Conservation (phyloP, 768 basidiomycete genomes). For the Tylopilus rubrobrunneus region DNA sequence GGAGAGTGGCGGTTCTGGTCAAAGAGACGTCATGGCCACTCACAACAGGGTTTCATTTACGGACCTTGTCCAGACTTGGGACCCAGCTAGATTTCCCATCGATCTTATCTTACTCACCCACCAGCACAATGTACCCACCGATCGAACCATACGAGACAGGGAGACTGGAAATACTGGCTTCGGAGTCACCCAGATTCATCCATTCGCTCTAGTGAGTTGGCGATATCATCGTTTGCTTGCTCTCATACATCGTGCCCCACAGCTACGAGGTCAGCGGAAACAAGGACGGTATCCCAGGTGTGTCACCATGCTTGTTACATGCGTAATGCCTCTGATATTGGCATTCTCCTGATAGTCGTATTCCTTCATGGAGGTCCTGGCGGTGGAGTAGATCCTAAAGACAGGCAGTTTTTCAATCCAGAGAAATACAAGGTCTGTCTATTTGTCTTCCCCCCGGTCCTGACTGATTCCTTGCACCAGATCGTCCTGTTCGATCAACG, state of each 20-base stretch:
- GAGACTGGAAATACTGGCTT: slow-evolving; percentile 64
- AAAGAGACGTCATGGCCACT: not conserved
- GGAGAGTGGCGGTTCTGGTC: not conserved
- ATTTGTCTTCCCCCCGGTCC: not conserved
- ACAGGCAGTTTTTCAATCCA: slow-evolving; percentile 81
- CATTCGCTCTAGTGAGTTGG: slow-evolving; percentile 70
- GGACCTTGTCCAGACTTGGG: not conserved
- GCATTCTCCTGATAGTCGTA: slow-evolving; percentile 45
- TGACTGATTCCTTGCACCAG: slow-evolving; percentile 32
- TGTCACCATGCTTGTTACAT: slow-evolving; percentile 3
- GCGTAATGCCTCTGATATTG: not conserved
- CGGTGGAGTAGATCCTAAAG: slow-evolving; percentile 62
- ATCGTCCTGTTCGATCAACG: slow-evolving; percentile 89
- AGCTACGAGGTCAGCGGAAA: slow-evolving; percentile 86
- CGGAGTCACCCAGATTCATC: slow-evolving; percentile 24
- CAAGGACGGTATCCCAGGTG: slow-evolving; percentile 70
- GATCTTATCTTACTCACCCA: slow-evolving; percentile 1
- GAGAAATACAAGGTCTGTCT: slow-evolving; percentile 68
- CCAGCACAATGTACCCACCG: slow-evolving; percentile 56
- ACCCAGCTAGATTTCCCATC: slow-evolving; percentile 3
- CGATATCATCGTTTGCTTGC: slow-evolving; percentile 8
- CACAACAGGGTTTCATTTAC: too few relatives aligned
- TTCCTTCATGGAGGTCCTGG: slow-evolving; percentile 87
- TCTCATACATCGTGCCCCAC: not conserved
- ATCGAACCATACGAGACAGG: slow-evolving; percentile 64